Conservation (phyloP, 768 basidiomycete species). For the Suillus plorans region DNA sequence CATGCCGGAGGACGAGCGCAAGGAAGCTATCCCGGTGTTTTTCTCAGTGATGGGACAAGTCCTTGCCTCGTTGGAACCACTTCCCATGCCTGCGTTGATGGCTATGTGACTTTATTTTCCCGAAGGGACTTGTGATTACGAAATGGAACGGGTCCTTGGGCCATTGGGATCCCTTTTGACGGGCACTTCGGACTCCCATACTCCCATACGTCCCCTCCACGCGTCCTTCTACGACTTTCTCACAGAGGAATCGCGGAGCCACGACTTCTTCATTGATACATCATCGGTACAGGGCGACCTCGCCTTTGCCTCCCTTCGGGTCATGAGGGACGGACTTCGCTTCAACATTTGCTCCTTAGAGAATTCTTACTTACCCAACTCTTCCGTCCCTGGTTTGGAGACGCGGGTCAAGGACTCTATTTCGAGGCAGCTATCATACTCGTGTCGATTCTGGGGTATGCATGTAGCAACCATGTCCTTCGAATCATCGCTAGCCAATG, state of each 20-base stretch:
- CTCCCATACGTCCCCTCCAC: slow-evolving; percentile 20
- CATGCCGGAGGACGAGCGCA: background rate
- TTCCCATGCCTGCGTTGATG: background rate
- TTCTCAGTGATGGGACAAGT: slow-evolving; percentile 5
- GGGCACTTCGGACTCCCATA: background rate
- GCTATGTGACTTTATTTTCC: background rate
- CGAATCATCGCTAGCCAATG: slow-evolving; percentile 2
- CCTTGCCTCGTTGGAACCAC: slow-evolving; percentile 1
- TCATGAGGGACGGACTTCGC: slow-evolving; percentile 25
- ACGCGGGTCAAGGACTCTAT: slow-evolving; percentile 19
- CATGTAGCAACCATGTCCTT: slow-evolving; percentile 21
- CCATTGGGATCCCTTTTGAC: slow-evolving; percentile 7
- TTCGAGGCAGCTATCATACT: slow-evolving; percentile 25
- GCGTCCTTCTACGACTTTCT: slow-evolving; percentile 29
- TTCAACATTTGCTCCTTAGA: slow-evolving; percentile 13
- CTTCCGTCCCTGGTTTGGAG: slow-evolving; percentile 15
- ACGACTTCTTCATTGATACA: slow-evolving; percentile 12
- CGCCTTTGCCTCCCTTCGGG: slow-evolving; percentile 18
- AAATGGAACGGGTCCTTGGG: background rate
- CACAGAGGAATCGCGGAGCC: slow-evolving; percentile 11
- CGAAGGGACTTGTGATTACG: too few species aligned
- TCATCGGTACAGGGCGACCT: background rate
- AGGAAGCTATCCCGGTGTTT: background rate
- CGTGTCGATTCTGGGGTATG: slow-evolving; percentile 32
- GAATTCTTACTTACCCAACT: slow-evolving; percentile 27